Base-by-base conservation (phyloP, 176 grass and related monocot species). In the Tillandsia leiboldiana region DNA sequence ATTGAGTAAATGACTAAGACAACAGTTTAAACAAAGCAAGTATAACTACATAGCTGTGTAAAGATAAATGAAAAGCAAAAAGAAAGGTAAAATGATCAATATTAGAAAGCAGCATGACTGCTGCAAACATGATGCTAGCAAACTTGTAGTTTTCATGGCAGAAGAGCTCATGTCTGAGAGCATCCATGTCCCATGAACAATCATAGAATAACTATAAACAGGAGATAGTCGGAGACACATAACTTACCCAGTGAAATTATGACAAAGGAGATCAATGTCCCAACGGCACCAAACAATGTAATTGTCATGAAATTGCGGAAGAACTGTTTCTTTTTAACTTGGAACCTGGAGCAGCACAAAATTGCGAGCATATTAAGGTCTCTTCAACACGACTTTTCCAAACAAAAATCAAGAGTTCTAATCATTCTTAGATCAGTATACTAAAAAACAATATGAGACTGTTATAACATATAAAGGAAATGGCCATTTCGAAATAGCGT, bases 311-410 rank as follows among this genome's bases (percentile, higher is more conserved):
- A 92, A 47, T 92, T 92, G 17, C 74, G 85, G 72, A 92, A 92
- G 77, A 92, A 92, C 20, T 73, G 85, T 63, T 92, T 92, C 89
- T 92, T 92, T 86, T 92, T 92, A 53, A 92, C 90, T 75, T 92
- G 90, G 75, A 92, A 92, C 77, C 90, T 92, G 57, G 49, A 14
- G 4, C 9, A 68, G 11, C 24, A 49, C 11, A 67, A 67, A 66
- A 67, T 20, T 49, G 33, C 2, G 2, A 59, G n/a, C n/a, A 59
- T 17, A 17, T 59, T 59, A 59, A 15, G 54, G 5, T 42, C 33
- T 42, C 33, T 42, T 3, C 14, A 59, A n/a, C 20, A 5, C 9
- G 3, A 59, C 20, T 59, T 59, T 4, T 59, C 9, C 20, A 59
- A 17, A 59, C n/a, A 59, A 42, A 59, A 17, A 17, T 59, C 15